Conservation (phyloP, 225 moss, liverwort and hornwort genomes). For the Thuidium tamariscinum region DNA sequence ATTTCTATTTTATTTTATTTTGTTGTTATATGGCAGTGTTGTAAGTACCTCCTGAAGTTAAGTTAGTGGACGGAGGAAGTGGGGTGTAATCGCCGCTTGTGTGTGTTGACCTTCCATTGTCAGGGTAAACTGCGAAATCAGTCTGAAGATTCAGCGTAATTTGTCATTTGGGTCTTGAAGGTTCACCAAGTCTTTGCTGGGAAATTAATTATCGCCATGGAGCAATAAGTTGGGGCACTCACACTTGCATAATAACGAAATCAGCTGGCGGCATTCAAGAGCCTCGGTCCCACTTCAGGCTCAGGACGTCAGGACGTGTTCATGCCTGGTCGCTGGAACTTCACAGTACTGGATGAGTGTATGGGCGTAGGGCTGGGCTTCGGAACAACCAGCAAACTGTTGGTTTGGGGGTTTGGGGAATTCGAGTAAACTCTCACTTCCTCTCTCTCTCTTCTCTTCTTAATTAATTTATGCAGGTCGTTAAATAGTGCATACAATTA, state of each 20-base stretch:
- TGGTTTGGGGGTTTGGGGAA: background rate
- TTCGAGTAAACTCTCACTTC: no score
- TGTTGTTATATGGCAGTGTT: no score
- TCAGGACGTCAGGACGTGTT: background rate
- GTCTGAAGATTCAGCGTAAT: background rate
- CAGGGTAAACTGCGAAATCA: background rate
- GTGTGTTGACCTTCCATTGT: slow-evolving; percentile 1
- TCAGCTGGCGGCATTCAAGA: background rate
- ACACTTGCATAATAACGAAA: background rate
- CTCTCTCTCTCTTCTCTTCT: no score
- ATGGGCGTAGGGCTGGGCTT: no score
- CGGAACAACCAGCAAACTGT: background rate
- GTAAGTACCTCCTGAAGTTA: no score
- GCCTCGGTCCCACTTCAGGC: background rate
- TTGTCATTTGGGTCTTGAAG: background rate
- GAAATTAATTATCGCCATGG: background rate
- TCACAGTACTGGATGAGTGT: background rate
- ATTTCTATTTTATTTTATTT: no score
- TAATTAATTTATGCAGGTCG: no score
- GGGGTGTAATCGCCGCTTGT: background rate
- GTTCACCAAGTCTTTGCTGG: background rate
- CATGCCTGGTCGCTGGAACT: background rate
- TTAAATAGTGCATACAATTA: no score
- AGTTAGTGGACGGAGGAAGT: background rate
- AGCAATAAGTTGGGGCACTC: background rate